Evolutionary conservation across 176 grass and related monocot species (phyloP).

Genomic region (Musa schizocarpa): DNA sequence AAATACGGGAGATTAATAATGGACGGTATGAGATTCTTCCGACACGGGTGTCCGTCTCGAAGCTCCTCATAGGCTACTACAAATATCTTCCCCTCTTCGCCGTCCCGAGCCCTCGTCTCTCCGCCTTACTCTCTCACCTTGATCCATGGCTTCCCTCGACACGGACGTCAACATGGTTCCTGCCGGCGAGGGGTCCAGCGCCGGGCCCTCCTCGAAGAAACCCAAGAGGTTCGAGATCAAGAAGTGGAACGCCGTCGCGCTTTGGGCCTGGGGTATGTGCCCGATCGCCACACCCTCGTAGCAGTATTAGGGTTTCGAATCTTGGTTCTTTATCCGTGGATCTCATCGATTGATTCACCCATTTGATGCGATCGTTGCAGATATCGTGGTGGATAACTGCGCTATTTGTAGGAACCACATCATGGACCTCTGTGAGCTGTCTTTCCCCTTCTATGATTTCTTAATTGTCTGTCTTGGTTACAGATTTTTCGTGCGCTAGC

Average conservation of each 20-base stretch:
- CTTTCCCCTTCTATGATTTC: neutral
- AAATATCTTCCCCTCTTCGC: neutral
- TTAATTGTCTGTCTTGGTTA: neutral
- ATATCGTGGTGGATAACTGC: conserved; percentile 94
- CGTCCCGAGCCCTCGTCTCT: neutral
- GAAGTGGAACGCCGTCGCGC: conserved; percentile 96
- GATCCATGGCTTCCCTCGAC: conserved; percentile 69
- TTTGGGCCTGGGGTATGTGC: conserved; percentile 83
- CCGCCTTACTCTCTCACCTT: neutral
- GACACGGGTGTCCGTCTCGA: too few species aligned
- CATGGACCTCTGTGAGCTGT: conserved; percentile 86
- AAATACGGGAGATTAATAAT: too few species aligned
- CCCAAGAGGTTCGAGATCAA: conserved; percentile 88
- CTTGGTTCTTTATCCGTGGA: neutral
- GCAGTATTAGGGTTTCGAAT: neutral
- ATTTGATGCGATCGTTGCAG: conserved; percentile 22
- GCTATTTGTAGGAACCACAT: conserved; percentile 97
- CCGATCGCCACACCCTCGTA: neutral
- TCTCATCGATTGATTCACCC: neutral
- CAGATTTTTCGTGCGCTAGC: neutral
- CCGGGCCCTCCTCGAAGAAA: conserved; percentile 33
- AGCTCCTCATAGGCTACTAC: too few species aligned
- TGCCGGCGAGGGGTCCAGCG: conserved; percentile 37
- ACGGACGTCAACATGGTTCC: conserved; percentile 54
- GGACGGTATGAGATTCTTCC: too few species aligned